Conservation (phyloP, 768 basidiomycete genomes). For the Russula sp. region DNA sequence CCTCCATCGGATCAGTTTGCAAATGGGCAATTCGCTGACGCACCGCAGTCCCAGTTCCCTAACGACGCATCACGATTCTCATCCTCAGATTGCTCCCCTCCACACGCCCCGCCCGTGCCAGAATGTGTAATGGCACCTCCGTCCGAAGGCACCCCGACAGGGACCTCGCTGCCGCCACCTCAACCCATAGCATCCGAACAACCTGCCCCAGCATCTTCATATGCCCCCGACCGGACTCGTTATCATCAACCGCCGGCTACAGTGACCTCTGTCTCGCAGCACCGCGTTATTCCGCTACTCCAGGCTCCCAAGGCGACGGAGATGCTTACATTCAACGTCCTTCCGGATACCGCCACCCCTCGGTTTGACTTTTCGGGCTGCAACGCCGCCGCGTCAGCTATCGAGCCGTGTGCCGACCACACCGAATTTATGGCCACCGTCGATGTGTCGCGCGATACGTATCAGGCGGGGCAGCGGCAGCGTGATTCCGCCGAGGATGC, state of each 20-base stretch:
- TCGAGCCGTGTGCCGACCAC: not conserved
- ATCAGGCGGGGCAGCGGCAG: not conserved
- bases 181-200: not conserved
- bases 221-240: not conserved
- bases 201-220: not conserved
- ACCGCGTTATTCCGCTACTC: not conserved
- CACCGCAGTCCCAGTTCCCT: not conserved
- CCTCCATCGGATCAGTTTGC: not conserved
- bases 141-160: not conserved
- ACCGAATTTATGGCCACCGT: not conserved
- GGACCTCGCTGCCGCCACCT: not conserved
- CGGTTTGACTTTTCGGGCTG: slow-evolving; percentile 2
- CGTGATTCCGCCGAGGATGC: not conserved
- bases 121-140: not conserved
- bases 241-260: not conserved
- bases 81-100: not conserved
- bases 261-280: not conserved
- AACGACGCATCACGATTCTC: not conserved
- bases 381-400: not conserved
- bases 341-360: not conserved
- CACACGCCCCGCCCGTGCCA: not conserved
- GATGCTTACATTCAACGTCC: not conserved
- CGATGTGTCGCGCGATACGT: not conserved
- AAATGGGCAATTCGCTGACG: not conserved
- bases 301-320: not conserved